Percentiles rank a stretch among this genome's conserved stretches.
Evolutionary conservation across 2,329 filamentous ascomycete species (phyloP).

Genomic region (Zymoseptoria pseudotritici): DNA sequence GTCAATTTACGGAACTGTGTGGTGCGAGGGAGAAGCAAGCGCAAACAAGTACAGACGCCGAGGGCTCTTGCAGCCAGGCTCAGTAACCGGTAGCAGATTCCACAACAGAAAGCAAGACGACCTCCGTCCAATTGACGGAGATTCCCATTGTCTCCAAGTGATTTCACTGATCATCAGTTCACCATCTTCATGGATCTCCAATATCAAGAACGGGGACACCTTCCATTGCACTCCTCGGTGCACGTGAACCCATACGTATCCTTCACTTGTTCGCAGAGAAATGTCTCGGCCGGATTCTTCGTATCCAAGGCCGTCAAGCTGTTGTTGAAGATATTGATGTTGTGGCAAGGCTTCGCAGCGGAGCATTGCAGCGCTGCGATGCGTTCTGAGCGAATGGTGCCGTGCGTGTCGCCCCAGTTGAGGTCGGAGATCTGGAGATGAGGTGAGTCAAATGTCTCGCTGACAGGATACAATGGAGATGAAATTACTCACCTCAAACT

Average conservation of each 20-base stretch:
- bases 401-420: slow-evolving; percentile 22
- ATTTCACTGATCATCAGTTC: not conserved
- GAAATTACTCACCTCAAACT: not conserved
- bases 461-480: not conserved
- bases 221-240: slow-evolving; percentile 1
- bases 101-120: too few relatives aligned
- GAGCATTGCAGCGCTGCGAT: slow-evolving; percentile 25
- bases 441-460: not conserved
- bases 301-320: slow-evolving; percentile 3
- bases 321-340: slow-evolving; percentile 14
- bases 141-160: too few relatives aligned
- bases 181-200: not conserved
- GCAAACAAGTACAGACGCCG: not conserved
- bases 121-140: too few relatives aligned
- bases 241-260: slow-evolving; percentile 9
- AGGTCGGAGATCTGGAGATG: slow-evolving; percentile 35
- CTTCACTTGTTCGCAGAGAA: slow-evolving; percentile 11
- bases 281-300: slow-evolving; percentile 1
- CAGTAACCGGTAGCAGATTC: too few relatives aligned
- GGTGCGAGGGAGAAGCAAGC: not conserved
- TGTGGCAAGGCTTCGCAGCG: slow-evolving; percentile 19
- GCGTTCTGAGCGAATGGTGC: slow-evolving; percentile 19
- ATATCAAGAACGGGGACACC: not conserved
- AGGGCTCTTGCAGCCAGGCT: too few relatives aligned
- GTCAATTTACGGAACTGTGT: not conserved